Base-by-base conservation (phyloP, 257 asterid genomes). In the Nicotiana obtusifolia region DNA sequence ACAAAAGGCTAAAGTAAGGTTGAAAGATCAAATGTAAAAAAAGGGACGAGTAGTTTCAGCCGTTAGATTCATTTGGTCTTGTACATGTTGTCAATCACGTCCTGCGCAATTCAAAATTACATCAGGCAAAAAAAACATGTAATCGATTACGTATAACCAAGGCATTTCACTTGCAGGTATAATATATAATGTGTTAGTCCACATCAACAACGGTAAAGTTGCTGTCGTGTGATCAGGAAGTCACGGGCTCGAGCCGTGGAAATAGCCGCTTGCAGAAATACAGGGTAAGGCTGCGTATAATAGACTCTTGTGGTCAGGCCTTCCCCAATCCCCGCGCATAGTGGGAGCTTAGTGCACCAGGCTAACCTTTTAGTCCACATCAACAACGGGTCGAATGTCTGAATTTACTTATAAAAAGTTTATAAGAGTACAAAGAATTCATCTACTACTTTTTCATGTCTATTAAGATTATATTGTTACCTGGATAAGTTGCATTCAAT, bases 41-140 rank as follows among this genome's bases (percentile, higher is more conserved):
- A 24, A 75, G 59, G 15, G 10, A 10, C 5, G 47, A 60, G 15
- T 49, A 75, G 26, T 30, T 47, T 73, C 62, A 24, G 26, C 24
- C 5, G 44, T 75, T 75, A 49, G 60, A 22, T 49, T 85, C 79
- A 75, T 49, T 49, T 11, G 57, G 26, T 69, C 81, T 64, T 80
- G 77, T 80, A 80, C 77, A 80, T 80, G 77, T n/a, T 80, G 78
- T 75, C 79, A 15, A 75, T 75, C 24, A 49, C 16, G 4, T 75
- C 79, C 79, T 75, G 62, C 79, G 24, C 37, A 49, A 24, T 7
- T 6, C 7, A 22, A 44, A 44, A 47, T 14, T 16, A 22, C 24
- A 73, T 47, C 61, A 73, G 78, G 20, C 60, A 73, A 22, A 20
- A 73, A 22, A 20, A 73, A 44, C 3, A 66, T 66, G 16, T 17